Base-by-base conservation (phyloP, 2,329 filamentous ascomycete genomes). In the Fusarium humuli region DNA sequence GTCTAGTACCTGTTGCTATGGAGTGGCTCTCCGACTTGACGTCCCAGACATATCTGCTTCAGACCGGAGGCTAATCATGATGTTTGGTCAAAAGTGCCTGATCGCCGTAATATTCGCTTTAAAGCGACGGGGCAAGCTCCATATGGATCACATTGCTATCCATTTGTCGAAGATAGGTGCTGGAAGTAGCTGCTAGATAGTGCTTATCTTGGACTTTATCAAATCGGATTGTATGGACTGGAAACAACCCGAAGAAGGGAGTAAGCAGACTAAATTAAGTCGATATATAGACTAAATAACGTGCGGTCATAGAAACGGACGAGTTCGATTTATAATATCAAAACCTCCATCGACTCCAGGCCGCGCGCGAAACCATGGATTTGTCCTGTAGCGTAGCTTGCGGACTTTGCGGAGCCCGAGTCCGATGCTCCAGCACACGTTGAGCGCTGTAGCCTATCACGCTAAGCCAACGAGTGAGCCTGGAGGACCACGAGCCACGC, bases 371-470 rank as follows among this genome's bases (percentile, higher is more conserved):
- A 37, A 37, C 34, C 18, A 37, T n/a, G 34, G 34, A 7, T 6
- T 11, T 11, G 34, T 37, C 34, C 60, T 54, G 46, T 57, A 23
- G 45, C 20, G 20, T 52, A 22, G 45, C 57, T 59, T 16, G 48
- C 67, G 67, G 67, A 70, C 48, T 69, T 70, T 70, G 67, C 52
- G 66, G 67, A 59, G 8, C 20, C 68, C 68, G 56, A 69, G 63
- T 25, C 67, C 58, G 67, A 45, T 52, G 34, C 47, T 46, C 49
- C 53, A 53, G 47, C 47, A 66, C 61, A 46, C 44, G 29, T 46
- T 44, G 13, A 45, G 20, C 29, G 14, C 37, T 37, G 37, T 48
- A 44, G 62, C 61, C 40, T 65, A 53, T 65, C 41, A 52, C 30
- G 20, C 29, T 22, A 54, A 48, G 61, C 61, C 42, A 66, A 34